Percentiles rank a stretch among this genome's conserved stretches.
phyloP scores from a whole-genome alignment of 306 rosid species.

The Phaseolus lunatus region DNA sequence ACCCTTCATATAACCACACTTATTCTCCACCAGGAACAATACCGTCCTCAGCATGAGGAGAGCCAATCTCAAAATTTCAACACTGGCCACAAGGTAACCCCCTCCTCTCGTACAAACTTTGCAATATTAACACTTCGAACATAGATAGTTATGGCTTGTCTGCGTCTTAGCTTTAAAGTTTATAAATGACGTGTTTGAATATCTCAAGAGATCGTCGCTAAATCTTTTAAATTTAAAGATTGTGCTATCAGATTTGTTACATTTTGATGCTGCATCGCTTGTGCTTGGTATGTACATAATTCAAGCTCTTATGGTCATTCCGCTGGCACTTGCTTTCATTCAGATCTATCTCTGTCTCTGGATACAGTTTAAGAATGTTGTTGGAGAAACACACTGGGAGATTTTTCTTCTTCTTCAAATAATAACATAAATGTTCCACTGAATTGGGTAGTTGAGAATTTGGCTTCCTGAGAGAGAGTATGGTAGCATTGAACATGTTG shows the following conservation, averaged over 20 bases:
- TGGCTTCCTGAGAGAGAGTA: constrained; percentile 15
- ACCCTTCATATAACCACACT: too few species aligned
- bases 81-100: constrained; percentile 43
- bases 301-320: not conserved
- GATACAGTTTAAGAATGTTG: constrained; percentile 12
- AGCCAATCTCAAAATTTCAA: constrained; percentile 31
- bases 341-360: not conserved
- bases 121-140: constrained; percentile 1
- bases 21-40: constrained; percentile 36
- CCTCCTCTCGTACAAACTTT: not conserved
- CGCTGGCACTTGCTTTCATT: not conserved
- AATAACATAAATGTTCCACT: constrained; percentile 14
- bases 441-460: constrained; percentile 24
- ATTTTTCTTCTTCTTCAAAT: not conserved
- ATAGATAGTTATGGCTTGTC: not conserved
- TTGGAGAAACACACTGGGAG: not conserved
- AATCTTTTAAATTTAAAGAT: not conserved
- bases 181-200: not conserved
- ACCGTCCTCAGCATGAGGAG: constrained; percentile 45
- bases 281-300: not conserved
- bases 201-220: constrained; percentile 14
- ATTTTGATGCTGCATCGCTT: constrained; percentile 4
- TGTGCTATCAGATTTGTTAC: not conserved
- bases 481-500: constrained; percentile 39
- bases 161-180: not conserved